Conservation (phyloP, 176 grass and related monocot species). For the Oryza officinalis region DNA sequence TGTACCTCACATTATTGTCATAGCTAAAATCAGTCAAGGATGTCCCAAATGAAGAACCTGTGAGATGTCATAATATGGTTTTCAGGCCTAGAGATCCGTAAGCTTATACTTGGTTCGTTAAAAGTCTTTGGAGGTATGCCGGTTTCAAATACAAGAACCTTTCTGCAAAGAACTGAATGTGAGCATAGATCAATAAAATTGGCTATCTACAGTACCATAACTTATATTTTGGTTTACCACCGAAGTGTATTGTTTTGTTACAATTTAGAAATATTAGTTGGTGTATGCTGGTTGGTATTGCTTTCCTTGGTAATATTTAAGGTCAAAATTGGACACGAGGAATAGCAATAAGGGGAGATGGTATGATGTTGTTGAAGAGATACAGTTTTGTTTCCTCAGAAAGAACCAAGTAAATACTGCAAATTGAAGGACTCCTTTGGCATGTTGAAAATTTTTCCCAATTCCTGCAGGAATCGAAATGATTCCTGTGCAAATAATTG, state of each 20-base stretch:
- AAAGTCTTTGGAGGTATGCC: background rate
- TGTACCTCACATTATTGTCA: background rate
- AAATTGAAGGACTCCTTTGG: background rate
- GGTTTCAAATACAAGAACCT: background rate
- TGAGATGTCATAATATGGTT: constrained; percentile 4
- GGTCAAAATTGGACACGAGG: background rate
- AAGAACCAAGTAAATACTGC: background rate
- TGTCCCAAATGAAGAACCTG: constrained; percentile 3
- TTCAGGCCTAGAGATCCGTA: constrained; percentile 9
- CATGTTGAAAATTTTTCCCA: background rate
- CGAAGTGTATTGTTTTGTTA: background rate
- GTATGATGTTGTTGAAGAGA: background rate
- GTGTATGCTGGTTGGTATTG: constrained; percentile 8
- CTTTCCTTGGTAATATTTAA: constrained; percentile 8
- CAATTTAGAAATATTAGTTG: constrained; percentile 24
- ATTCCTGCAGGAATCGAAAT: background rate
- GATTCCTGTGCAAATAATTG: background rate
- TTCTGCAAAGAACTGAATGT: background rate
- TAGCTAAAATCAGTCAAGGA: background rate
- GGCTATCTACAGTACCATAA: constrained; percentile 1
- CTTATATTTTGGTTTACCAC: constrained; percentile 3
- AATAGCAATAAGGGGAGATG: background rate
- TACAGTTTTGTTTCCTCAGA: background rate
- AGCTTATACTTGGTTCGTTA: background rate
- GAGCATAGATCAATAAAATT: background rate